Base-by-base conservation (phyloP, 768 basidiomycete species). In the Saitozyma podzolica region DNA sequence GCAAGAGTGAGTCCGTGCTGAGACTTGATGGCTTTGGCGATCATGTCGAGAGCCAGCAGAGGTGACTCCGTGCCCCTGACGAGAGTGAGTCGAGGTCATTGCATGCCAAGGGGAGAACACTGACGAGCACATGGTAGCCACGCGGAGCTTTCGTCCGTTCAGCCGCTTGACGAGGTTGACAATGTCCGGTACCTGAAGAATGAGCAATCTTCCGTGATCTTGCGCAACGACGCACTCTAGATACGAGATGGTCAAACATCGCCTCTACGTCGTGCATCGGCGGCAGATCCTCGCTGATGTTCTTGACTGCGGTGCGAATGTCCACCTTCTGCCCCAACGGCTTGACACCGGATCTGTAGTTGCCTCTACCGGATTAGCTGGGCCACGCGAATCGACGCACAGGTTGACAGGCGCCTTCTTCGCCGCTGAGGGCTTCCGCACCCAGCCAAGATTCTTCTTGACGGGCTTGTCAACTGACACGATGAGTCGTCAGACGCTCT, bases 21-120 rank as follows among this genome's bases (percentile, higher is more conserved):
- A 40, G 87, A 86, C 40, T 85, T 80, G 67, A 95, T 85, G 6
- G 88, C 85, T 62, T 88, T 86, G 60, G 87, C 87, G 50, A 96
- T 91, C 63, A 94, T 81, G 40, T 90, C 88, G 51, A 97, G 83
- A 13, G 94, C 94, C 42, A 96, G 86, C 20, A 97, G 84, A 55
- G 94, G 94, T 1, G 91, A 92, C 75, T 97, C 94, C 7, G 94
- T 97, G 29, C 94, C 94, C 48, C 92, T 95, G 29, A 17, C 2
- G 8, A 0, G 41, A 41, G 17, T 62, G 52, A 66, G 64, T 9
- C 20, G 14, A 11, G 16, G 17, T n/a, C 11, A 3, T 52, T 7
- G 47, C 17, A n/a, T 29, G 51, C 2, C 13, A 52, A 52, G 53
- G 9, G 17, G 39, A 39, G 19, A 17, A 10, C 14, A 68, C 77